These are phyloP conservation scores for Cercis canadensis DNA, from an alignment of 306 rosid genomes.

Conservation along the genomic window DNA sequence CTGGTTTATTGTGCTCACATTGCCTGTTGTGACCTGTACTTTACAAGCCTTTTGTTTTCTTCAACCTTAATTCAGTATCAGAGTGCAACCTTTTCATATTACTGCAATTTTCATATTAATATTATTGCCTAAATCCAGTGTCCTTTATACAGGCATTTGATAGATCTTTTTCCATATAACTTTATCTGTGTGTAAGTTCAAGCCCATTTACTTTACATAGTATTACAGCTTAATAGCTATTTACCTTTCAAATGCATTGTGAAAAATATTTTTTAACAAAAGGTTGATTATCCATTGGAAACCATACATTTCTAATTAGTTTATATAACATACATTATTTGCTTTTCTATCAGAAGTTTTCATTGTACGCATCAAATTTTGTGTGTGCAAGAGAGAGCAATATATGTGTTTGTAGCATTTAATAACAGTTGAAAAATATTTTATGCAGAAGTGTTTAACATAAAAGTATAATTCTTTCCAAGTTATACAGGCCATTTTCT, in stretches of 20 bases:
- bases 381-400: slow-evolving; percentile 16
- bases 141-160: background rate
- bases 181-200: slow-evolving; percentile 21
- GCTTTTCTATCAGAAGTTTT: background rate
- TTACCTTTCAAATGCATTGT: slow-evolving; percentile 13
- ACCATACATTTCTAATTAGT: slow-evolving; percentile 22
- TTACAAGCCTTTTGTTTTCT: slow-evolving; percentile 24
- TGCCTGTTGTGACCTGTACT: slow-evolving; percentile 5
- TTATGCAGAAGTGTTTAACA: slow-evolving; percentile 7
- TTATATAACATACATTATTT: background rate
- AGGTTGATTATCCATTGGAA: slow-evolving; percentile 7
- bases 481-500: slow-evolving; percentile 82
- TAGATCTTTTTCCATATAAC: slow-evolving; percentile 10
- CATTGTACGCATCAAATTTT: background rate
- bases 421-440: background rate
- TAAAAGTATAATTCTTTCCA: slow-evolving; percentile 13
- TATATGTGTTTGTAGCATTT: slow-evolving; percentile 16
- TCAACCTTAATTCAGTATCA: background rate
- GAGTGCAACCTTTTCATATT: no score
- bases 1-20: slow-evolving; percentile 26
- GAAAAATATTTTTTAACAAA: slow-evolving; percentile 11
- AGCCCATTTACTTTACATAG: slow-evolving; percentile 4
- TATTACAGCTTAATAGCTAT: slow-evolving; percentile 11
- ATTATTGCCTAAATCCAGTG: no score
- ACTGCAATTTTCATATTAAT: background rate